Conservation (phyloP, 192 early-diverging fungal species). For the Coemansia reversa region DNA sequence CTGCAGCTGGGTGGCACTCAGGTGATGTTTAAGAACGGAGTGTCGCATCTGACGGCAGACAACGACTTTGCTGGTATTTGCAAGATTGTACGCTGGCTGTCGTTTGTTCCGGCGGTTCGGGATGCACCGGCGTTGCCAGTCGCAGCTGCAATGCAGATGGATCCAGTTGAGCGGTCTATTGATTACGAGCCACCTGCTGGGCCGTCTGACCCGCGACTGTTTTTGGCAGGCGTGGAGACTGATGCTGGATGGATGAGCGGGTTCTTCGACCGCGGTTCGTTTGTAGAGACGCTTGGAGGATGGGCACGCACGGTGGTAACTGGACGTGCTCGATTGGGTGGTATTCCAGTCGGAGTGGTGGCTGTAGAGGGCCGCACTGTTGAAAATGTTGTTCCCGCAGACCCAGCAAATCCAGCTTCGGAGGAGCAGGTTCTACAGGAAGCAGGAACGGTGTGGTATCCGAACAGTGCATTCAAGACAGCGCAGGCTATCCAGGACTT, state of each 20-base stretch:
- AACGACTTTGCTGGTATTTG: constrained; percentile 92
- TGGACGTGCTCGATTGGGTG: constrained; percentile 91
- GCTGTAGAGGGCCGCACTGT: constrained; percentile 95
- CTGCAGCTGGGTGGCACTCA: constrained; percentile 97
- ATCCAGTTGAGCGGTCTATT: constrained; percentile 80
- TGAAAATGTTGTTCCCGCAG: constrained; percentile 88
- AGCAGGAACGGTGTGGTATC: constrained; percentile 98
- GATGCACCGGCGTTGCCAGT: constrained; percentile 67
- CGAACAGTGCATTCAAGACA: constrained; percentile 99
- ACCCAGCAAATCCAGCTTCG: constrained; percentile 90
- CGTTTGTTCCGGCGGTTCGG: constrained; percentile 78
- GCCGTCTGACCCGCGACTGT: constrained; percentile 85
- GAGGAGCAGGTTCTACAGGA: constrained; percentile 85
- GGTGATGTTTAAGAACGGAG: constrained; percentile 99
- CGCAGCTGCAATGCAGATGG: constrained; percentile 55
- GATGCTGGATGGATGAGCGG: constrained; percentile 72
- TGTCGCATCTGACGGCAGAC: constrained; percentile 93
- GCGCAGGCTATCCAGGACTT: constrained; percentile 99
- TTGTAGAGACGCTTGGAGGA: constrained; percentile 91
- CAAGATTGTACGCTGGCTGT: constrained; percentile 92
- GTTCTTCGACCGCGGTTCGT: constrained; percentile 98
- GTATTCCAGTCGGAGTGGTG: constrained; percentile 96
- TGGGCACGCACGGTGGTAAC: constrained; percentile 98
- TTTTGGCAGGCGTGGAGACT: constrained; percentile 80
- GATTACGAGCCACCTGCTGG: constrained; percentile 81